Evolutionary conservation across 2,329 filamentous ascomycete genomes (phyloP).

Genomic region (Xylaria sp.): DNA sequence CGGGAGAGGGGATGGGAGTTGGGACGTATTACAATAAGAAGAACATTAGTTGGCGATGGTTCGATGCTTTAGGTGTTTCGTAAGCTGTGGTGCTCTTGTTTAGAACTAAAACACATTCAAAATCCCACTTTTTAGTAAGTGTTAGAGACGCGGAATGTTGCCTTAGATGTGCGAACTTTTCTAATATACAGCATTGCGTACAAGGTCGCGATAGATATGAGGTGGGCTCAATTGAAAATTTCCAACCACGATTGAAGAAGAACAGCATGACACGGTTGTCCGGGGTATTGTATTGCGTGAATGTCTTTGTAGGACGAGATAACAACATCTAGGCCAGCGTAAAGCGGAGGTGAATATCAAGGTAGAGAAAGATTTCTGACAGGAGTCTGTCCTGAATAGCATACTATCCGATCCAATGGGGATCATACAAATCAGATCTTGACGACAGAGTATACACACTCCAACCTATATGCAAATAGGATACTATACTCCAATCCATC

Average conservation of each 20-base stretch:
- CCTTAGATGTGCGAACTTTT: neutral
- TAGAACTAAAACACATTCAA: neutral
- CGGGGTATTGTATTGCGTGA: neutral
- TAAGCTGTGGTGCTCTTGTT: neutral
- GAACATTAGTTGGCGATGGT: conserved; percentile 17
- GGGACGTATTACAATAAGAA: neutral
- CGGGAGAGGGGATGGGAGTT: conserved; percentile 3
- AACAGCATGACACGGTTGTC: neutral
- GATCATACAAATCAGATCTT: neutral
- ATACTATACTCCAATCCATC: neutral
- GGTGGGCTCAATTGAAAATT: neutral
- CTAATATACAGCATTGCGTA: neutral
- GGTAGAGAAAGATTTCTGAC: neutral
- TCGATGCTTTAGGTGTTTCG: conserved; percentile 3
- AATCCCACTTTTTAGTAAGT: neutral
- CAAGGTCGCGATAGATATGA: neutral
- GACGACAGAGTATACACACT: neutral
- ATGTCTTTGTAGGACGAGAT: neutral
- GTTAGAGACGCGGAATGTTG: neutral
- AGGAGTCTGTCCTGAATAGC: neutral
- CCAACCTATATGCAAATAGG: neutral
- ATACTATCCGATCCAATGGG: neutral
- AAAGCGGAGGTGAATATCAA: neutral
- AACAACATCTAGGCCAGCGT: neutral
- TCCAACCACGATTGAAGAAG: neutral